Base-by-base conservation (phyloP, 2,329 filamentous ascomycete genomes). In the Sporothrix brunneoviolacea region DNA sequence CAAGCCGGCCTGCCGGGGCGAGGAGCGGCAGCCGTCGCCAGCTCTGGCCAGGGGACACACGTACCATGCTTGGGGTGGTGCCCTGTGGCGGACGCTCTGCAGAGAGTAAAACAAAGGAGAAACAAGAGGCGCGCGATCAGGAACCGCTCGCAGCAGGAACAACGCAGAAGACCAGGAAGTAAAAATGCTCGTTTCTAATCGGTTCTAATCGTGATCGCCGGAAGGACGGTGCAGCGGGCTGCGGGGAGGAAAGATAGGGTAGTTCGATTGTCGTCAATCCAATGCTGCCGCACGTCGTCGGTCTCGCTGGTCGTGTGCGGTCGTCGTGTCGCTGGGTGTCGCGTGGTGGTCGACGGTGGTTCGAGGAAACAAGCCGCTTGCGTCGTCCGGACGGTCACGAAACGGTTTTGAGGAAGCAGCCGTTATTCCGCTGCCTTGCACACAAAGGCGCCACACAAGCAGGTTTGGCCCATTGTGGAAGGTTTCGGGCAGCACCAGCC, bases 1-100 rank as follows among this genome's bases (percentile, higher is more conserved):
- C 35, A 48, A 22, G 33, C 15, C 5, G 24, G 10, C n/a, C n/a
- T n/a, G n/a, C n/a, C n/a, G n/a, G n/a, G n/a, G n/a, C n/a, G n/a
- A n/a, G n/a, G n/a, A n/a, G n/a, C n/a, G n/a, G n/a, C n/a, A n/a
- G n/a, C n/a, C n/a, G n/a, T n/a, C n/a, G n/a, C n/a, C n/a, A n/a
- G n/a, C n/a, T n/a, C n/a, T n/a, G 24, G 24, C 24, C 24, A 28
- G 15, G 33, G n/a, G 8, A 15, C 19, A 18, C 21, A 50, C 48
- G 27, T 50, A 50, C 48, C 48, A 50, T 50, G 35, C 6, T 44
- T 22, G 44, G 35, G 44, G 41, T 39, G 41, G 35, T 15, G 6
- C 10, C 10, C 16, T 45, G 41, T 30, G 35, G 40, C 33, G 40
- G 18, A 18, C 33, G 32, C 30, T 18, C 40, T 16, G 27, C 19